A percentile compares a stretch with the other conserved stretches of the same genome.
Conservation (phyloP, 768 basidiomycete species). For the Fomitopsis pulvina region DNA sequence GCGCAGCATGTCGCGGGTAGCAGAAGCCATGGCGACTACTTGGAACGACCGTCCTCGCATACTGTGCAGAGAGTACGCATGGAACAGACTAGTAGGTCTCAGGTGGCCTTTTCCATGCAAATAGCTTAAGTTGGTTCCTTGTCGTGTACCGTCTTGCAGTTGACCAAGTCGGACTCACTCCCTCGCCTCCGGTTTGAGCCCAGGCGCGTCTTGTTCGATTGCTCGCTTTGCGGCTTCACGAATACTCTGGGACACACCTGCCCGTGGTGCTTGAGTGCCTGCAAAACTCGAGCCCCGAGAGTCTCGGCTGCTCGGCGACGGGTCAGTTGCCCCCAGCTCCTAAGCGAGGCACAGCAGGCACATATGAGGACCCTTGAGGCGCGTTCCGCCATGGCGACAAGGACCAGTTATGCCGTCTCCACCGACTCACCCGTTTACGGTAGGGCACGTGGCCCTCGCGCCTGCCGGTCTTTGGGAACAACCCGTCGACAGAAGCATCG, state of each 20-base stretch:
- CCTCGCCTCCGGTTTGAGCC: slow-evolving; percentile 18
- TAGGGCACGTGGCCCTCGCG: neutral
- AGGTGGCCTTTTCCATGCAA: too few species aligned
- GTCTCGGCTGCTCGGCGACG: slow-evolving; percentile 3
- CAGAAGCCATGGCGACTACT: neutral
- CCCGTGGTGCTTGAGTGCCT: slow-evolving; percentile 17
- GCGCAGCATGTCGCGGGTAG: neutral
- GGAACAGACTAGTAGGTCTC: slow-evolving; percentile 14
- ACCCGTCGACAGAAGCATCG: slow-evolving; percentile 13
- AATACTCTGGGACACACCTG: slow-evolving; percentile 17
- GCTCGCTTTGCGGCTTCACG: slow-evolving; percentile 14
- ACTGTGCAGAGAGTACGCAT: slow-evolving; percentile 12
- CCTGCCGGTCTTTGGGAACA: neutral
- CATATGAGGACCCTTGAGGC: slow-evolving; percentile 17
- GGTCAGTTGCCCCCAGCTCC: slow-evolving; percentile 18
- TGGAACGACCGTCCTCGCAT: slow-evolving; percentile 6
- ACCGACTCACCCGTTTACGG: neutral
- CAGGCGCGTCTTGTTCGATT: slow-evolving; percentile 18
- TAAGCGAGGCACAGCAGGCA: slow-evolving; percentile 22
- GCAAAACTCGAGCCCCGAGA: slow-evolving; percentile 5
- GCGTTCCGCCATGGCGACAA: neutral
- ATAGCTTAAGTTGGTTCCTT: neutral
- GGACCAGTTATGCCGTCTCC: neutral
- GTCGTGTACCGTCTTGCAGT: slow-evolving; percentile 7
- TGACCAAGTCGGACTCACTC: slow-evolving; percentile 20